phyloP scores from a whole-genome alignment of 2,329 filamentous ascomycete genomes.

The Sclerotinia spermophila region DNA sequence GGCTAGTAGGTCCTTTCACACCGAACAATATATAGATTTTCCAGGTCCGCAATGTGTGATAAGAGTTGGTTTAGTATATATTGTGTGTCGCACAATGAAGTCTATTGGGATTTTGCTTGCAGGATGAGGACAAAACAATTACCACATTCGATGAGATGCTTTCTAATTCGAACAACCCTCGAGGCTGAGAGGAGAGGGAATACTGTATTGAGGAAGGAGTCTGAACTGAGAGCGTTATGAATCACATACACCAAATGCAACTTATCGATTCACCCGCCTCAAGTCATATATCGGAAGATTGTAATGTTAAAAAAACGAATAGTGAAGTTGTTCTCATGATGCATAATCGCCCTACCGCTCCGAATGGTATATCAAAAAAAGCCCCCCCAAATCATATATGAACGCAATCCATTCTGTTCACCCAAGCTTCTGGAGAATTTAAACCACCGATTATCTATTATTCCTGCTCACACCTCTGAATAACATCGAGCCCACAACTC shows the following conservation, averaged over 20 bases:
- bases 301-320: not conserved
- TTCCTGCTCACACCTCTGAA: slow-evolving; percentile 69
- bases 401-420: not conserved
- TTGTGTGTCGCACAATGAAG: not conserved
- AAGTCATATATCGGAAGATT: not conserved
- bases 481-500: slow-evolving; percentile 85
- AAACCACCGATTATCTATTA: slow-evolving; percentile 24
- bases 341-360: slow-evolving; percentile 15
- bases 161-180: not conserved
- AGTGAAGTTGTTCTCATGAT: not conserved
- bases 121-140: not conserved
- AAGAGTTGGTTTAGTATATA: not conserved
- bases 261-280: not conserved
- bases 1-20: not conserved
- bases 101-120: not conserved
- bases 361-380: slow-evolving; percentile 31
- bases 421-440: not conserved
- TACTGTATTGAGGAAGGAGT: not conserved
- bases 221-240: not conserved
- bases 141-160: not conserved
- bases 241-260: not conserved
- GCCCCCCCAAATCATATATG: slow-evolving; percentile 18
- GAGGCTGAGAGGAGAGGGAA: not conserved
- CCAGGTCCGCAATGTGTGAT: not conserved
- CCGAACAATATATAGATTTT: not conserved